Base-by-base conservation (phyloP, 352 stramenopile genomes). In the Phytopythium montanum region DNA sequence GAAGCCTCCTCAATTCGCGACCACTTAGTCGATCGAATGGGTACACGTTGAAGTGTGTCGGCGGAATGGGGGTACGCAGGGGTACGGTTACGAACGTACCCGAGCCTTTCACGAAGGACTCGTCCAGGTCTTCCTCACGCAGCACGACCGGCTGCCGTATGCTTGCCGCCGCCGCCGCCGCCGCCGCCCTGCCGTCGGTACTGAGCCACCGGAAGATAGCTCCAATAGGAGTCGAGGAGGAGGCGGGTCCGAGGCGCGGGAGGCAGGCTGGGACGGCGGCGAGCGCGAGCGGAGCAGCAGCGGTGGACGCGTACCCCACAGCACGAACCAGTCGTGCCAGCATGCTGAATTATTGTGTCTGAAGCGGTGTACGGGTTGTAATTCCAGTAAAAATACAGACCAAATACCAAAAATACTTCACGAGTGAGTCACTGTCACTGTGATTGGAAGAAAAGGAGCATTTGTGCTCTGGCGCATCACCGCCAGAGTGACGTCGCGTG, bases 71-170 rank as follows among this genome's bases (percentile, higher is more conserved):
- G n/a, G n/a, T n/a, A n/a, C n/a, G n/a, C n/a, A n/a, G n/a, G n/a
- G 21, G 21, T 50, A 50, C 21, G 21, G 21, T 50, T 50, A 50
- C 42, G 23, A 29, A 66, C 67, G 41, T 21, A 87, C 77, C 88
- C 23, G 81, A 94, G 31, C 87, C 87, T 75, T 96, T 94, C 26
- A 92, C 83, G 65, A 94, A 96, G 26, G 72, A 86, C 64, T 96
- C 87, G 12, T 76, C 61, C 45, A 96, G 57, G 29, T 96, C 87
- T 21, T 78, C 72, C 61, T 94, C 83, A 1, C 68, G 66, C 55
- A 92, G 60, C 33, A 62, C 56, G 13, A 90, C 64, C 4, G 71
- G 59, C 7, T 62, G 36, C 29, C 64, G 64, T 53, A n/a, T n/a
- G n/a, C n/a, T n/a, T n/a, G n/a, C 62, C 31, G 8, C 45, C 42